A percentile compares a stretch with the other conserved stretches of the same genome.
phyloP scores from a whole-genome alignment of 192 early-diverging fungal genomes.

The Rhizophagus sp. region DNA sequence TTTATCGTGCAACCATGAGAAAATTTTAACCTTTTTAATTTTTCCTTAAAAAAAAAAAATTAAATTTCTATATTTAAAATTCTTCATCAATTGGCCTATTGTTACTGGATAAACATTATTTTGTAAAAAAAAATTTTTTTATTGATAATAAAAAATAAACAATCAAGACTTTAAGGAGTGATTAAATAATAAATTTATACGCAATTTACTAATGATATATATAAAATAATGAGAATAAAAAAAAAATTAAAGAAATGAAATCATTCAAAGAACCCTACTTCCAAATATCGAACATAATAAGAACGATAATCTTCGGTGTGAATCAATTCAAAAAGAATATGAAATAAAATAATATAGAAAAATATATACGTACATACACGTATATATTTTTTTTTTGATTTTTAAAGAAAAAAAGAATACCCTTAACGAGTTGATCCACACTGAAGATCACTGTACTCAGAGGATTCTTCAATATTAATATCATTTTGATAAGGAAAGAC shows the following conservation, averaged over 20 bases:
- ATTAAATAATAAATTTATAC: too few relatives aligned
- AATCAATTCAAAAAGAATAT: conserved; percentile 27
- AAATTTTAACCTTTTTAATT: too few relatives aligned
- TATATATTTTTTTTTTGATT: not conserved
- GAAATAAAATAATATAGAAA: not conserved
- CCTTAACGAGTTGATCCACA: conserved; percentile 24
- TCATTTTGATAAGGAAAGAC: not conserved
- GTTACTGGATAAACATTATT: too few relatives aligned
- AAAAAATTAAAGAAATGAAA: not conserved
- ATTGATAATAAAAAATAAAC: too few relatives aligned
- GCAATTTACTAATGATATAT: too few relatives aligned
- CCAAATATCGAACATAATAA: not conserved
- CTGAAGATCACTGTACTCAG: conserved; percentile 31
- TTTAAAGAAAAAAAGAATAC: not conserved
- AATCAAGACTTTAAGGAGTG: too few relatives aligned
- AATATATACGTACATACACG: not conserved
- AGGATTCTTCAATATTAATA: not conserved
- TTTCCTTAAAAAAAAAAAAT: too few relatives aligned
- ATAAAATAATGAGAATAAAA: not conserved
- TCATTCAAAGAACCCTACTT: not conserved
- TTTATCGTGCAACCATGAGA: too few relatives aligned
- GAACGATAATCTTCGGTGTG: conserved; percentile 34
- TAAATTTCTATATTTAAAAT: too few relatives aligned
- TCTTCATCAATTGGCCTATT: too few relatives aligned
- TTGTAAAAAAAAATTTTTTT: too few relatives aligned